Evolutionary conservation across 768 basidiomycete genomes (phyloP).

Genomic region (Termitomyces sp.): DNA sequence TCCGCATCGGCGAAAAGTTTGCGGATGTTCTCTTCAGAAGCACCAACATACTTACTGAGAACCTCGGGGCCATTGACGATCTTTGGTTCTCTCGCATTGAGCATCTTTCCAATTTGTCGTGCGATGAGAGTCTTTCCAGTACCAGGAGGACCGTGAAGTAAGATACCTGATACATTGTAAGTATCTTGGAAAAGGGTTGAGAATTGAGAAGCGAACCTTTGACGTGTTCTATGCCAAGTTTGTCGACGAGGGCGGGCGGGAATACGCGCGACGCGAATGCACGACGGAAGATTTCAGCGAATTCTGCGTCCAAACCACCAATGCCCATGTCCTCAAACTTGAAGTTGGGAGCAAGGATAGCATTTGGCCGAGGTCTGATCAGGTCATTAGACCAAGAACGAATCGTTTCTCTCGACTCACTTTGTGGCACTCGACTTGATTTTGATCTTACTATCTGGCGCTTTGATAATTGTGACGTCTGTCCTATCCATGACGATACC

Average conservation of each 20-base stretch:
- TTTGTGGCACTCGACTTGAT: slow-evolving; percentile 90
- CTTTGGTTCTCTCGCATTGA: slow-evolving; percentile 97
- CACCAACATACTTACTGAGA: slow-evolving; percentile 94
- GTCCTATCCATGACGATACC: slow-evolving; percentile 89
- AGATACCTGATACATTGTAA: slow-evolving; percentile 55
- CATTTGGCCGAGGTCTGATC: slow-evolving; percentile 80
- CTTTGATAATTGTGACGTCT: slow-evolving; percentile 88
- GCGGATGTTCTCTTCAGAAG: slow-evolving; percentile 95
- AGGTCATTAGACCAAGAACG: background rate
- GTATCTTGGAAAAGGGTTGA: background rate
- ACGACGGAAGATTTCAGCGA: slow-evolving; percentile 94
- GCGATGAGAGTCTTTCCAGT: slow-evolving; percentile 99
- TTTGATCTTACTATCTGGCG: slow-evolving; percentile 74
- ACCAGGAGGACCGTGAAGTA: slow-evolving; percentile 94
- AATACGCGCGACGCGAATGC: slow-evolving; percentile 99
- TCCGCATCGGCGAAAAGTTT: slow-evolving; percentile 98
- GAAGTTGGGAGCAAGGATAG: slow-evolving; percentile 96
- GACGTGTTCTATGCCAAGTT: slow-evolving; percentile 96
- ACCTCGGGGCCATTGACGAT: slow-evolving; percentile 98
- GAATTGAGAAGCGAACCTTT: slow-evolving; percentile 56
- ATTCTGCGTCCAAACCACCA: slow-evolving; percentile 93
- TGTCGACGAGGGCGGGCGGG: slow-evolving; percentile 93
- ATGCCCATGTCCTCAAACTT: slow-evolving; percentile 99
- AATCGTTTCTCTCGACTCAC: slow-evolving; percentile 34
- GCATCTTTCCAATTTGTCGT: slow-evolving; percentile 98